These are phyloP conservation scores for Cucumis melo DNA, from an alignment of 306 rosid genomes.

Conservation along the genomic window DNA sequence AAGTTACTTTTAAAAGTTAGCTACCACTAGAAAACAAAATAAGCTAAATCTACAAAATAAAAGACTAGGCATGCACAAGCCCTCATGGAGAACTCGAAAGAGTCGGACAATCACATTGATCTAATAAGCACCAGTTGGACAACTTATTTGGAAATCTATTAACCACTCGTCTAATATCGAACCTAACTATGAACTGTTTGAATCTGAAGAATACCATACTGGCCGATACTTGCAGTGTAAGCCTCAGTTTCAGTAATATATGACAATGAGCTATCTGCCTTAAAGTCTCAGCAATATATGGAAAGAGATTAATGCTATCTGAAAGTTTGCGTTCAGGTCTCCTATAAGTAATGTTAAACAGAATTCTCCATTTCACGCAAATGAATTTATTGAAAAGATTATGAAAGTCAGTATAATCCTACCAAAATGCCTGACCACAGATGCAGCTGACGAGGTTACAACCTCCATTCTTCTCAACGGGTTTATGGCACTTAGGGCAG, in stretches of 20 bases:
- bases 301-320: background rate
- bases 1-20: background rate
- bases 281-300: background rate
- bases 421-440: conserved; percentile 97
- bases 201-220: background rate
- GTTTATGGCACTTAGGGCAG: conserved; percentile 92
- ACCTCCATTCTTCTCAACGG: conserved; percentile 97
- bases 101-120: background rate
- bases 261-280: background rate
- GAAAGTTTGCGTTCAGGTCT: background rate
- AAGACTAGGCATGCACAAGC: background rate
- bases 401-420: conserved; percentile 8
- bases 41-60: background rate
- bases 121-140: background rate
- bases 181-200: background rate
- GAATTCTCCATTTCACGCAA: background rate
- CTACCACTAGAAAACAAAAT: background rate
- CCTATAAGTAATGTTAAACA: background rate
- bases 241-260: background rate
- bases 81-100: background rate
- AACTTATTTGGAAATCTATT: background rate
- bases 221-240: background rate
- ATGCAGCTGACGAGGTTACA: conserved; percentile 95
- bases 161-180: background rate
- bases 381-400: background rate